phyloP scores from a whole-genome alignment of 306 rosid genomes.

The Spatholobus suberectus region DNA sequence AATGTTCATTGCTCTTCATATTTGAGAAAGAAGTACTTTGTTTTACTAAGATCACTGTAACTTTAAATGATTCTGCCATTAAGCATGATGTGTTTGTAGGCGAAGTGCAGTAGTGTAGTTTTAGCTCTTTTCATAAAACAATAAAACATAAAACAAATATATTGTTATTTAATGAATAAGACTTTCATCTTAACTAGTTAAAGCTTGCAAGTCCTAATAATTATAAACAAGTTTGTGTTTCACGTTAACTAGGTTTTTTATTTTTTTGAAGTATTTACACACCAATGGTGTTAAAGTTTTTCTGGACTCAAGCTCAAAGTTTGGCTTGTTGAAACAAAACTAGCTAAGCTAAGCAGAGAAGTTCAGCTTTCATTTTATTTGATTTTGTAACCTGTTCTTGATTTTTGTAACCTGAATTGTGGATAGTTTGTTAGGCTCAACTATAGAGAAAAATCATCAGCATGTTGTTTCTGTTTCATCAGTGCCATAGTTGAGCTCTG shows the following conservation, averaged over 20 bases:
- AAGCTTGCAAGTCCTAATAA: not conserved
- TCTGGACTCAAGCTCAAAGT: not conserved
- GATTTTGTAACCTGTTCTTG: too few species aligned
- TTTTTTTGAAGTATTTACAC: not conserved
- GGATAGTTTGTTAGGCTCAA: too few species aligned
- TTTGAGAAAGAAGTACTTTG: conserved; percentile 8
- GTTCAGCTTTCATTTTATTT: not conserved
- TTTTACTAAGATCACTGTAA: conserved; percentile 4
- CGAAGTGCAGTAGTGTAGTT: not conserved
- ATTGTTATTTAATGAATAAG: not conserved
- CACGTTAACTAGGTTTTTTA: too few species aligned
- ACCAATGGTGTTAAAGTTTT: not conserved
- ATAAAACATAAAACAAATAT: not conserved
- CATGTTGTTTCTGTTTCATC: too few species aligned
- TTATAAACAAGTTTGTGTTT: not conserved
- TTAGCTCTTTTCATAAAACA: not conserved
- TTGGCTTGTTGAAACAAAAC: not conserved
- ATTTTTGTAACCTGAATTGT: too few species aligned
- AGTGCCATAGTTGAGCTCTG: too few species aligned
- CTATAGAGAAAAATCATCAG: too few species aligned
- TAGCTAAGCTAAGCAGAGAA: not conserved
- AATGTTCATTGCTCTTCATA: not conserved
- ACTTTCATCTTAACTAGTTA: not conserved
- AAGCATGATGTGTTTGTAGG: conserved; percentile 3
- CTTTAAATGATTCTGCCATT: not conserved